Evolutionary conservation across 2,329 filamentous ascomycete species (phyloP).

Genomic region (Boeremia exigua): DNA sequence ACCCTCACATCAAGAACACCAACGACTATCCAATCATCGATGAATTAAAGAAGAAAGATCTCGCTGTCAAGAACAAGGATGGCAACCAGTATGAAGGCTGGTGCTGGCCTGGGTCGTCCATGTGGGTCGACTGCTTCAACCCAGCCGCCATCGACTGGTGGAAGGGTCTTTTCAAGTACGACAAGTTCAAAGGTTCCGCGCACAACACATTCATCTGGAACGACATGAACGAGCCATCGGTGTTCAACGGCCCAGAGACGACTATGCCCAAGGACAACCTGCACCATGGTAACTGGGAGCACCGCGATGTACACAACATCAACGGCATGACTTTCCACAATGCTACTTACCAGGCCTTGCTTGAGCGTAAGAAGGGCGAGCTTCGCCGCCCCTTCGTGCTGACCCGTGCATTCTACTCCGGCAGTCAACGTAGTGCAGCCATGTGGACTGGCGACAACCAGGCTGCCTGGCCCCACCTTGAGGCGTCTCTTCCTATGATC

Average conservation of each 20-base stretch:
- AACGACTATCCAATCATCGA: constrained; percentile 77
- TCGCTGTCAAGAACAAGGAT: constrained; percentile 90
- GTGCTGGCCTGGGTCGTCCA: constrained; percentile 97
- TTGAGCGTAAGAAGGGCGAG: constrained; percentile 86
- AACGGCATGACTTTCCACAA: constrained; percentile 97
- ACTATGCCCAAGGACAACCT: constrained; percentile 99
- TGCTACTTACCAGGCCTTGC: constrained; percentile 84
- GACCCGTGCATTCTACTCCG: constrained; percentile 90
- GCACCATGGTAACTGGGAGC: constrained; percentile 90
- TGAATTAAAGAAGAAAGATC: constrained; percentile 80
- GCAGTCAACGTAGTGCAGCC: constrained; percentile 85
- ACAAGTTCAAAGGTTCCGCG: constrained; percentile 82
- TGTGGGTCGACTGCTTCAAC: constrained; percentile 97
- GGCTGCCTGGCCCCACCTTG: constrained; percentile 88
- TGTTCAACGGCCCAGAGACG: constrained; percentile 97
- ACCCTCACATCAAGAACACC: constrained; percentile 96
- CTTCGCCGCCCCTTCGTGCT: constrained; percentile 86
- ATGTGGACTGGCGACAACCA: constrained; percentile 99
- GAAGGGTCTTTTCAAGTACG: constrained; percentile 85
- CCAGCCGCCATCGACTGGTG: constrained; percentile 93
- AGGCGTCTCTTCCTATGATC: constrained; percentile 90
- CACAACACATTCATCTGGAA: constrained; percentile 97
- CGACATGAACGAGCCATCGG: constrained; percentile 99
- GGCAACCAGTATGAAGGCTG: constrained; percentile 89
- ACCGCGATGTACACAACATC: constrained; percentile 94